Percentiles rank a stretch among this genome's conserved stretches.
These are phyloP conservation scores for Hypoxylon sp. DNA, from an alignment of 2,329 filamentous ascomycete species.

Conservation along the genomic window DNA sequence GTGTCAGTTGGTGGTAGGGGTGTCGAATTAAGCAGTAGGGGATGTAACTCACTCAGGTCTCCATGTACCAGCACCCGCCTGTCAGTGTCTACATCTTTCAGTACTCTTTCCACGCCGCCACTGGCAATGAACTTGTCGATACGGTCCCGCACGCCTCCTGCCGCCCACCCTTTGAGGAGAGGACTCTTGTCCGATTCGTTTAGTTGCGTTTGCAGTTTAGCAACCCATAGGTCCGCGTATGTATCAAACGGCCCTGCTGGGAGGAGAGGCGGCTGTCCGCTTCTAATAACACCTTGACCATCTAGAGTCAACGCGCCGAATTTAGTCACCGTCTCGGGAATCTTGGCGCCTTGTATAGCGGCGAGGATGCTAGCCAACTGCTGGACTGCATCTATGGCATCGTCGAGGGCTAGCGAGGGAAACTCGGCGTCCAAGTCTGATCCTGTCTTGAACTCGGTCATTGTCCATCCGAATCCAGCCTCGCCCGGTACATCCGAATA, in stretches of 20 bases:
- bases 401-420: neutral
- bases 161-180: conserved; percentile 25
- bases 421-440: conserved; percentile 18
- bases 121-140: conserved; percentile 27
- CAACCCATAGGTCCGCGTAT: conserved; percentile 23
- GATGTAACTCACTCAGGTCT: conserved; percentile 10
- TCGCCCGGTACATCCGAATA: conserved; percentile 15
- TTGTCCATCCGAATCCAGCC: conserved; percentile 25
- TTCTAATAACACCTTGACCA: conserved; percentile 2
- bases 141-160: conserved; percentile 11
- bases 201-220: conserved; percentile 15
- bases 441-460: conserved; percentile 20
- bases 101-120: conserved; percentile 2
- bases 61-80: conserved; percentile 9
- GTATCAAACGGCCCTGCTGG: conserved; percentile 22
- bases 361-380: conserved; percentile 18
- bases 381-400: conserved; percentile 11
- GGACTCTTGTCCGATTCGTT: conserved; percentile 26
- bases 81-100: neutral
- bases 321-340: conserved; percentile 13
- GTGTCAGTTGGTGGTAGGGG: neutral
- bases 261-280: conserved; percentile 28
- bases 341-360: conserved; percentile 9
- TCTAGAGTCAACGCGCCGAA: conserved; percentile 23
- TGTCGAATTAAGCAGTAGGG: neutral